Evolutionary conservation across 257 asterid species (phyloP).

Genomic region (Solanum dulcamara): DNA sequence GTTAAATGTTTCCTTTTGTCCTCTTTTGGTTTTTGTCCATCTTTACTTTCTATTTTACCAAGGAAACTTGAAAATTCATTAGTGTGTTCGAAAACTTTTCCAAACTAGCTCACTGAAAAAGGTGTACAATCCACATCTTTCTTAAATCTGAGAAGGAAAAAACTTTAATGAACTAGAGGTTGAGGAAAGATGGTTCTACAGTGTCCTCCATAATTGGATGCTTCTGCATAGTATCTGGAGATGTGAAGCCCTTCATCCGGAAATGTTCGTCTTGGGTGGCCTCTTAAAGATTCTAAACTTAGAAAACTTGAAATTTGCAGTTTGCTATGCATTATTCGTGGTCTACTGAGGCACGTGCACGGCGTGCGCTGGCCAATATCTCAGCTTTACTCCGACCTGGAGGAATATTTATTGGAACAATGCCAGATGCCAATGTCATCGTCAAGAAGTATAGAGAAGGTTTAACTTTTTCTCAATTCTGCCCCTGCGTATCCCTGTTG

Average conservation of each 20-base stretch:
- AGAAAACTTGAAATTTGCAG: constrained; percentile 33
- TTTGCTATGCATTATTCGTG: constrained; percentile 99
- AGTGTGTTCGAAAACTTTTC: not conserved
- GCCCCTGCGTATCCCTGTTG: not conserved
- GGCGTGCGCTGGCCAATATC: constrained; percentile 86
- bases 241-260: not conserved
- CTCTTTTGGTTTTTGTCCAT: not conserved
- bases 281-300: not conserved
- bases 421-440: constrained; percentile 99
- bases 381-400: constrained; percentile 97
- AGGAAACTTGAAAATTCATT: not conserved
- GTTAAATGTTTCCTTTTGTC: not conserved
- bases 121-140: not conserved
- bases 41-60: not conserved
- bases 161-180: not conserved
- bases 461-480: constrained; percentile 6
- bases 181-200: not conserved
- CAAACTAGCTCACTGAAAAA: not conserved
- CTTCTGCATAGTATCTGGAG: not conserved
- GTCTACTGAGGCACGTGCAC: constrained; percentile 98
- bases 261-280: not conserved
- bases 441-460: constrained; percentile 88
- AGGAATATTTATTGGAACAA: constrained; percentile 90
- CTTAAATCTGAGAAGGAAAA: not conserved
- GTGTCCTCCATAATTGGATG: not conserved